Evolutionary conservation across 2,329 filamentous ascomycete species (phyloP), one percentile per base, ranked within the genome.

Genomic region (Calonectria pteridis): DNA sequence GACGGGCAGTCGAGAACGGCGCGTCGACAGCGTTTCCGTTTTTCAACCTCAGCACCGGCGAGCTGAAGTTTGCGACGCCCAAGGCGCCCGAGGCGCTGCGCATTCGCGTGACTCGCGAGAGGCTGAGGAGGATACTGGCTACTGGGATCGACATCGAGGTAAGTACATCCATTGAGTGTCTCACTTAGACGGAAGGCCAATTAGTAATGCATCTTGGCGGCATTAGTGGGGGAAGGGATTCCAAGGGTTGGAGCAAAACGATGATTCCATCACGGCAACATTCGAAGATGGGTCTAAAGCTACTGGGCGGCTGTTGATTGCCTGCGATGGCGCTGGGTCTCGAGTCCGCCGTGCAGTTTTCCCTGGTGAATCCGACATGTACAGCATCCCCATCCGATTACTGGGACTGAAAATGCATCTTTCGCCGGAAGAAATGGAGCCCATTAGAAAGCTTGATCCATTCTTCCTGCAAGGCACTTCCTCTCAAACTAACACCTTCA

Each of bases 401-500:
- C 81, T 91, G 2, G 89, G 90, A 3, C 83, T 86, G 13, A 88
- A 85, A 51, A 77, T 87, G 9, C 76, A 84, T 0, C 85, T 88
- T 40, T 82, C 85, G 0, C 80, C 84, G 0, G 82, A 85, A 20
- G 81, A 89, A 49, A 84, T 88, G 23, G 79, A 81, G 1, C 84
- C 85, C 0, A 83, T 90, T 3, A 83, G 84, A 7, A 82, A 82
- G 1, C 84, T 91, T 0, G 90, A 92, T 67, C 87, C 89, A 0
- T 89, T 87, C 51, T 89, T 91, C 64, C 84, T 91, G 26, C 89
- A 91, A 65, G 89, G 89, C 0, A 85, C 86, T 0, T 86, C 90
- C 46, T 89, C 90, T 0, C 81, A 84, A 31, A 88, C 89, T 5
- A 85, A 89, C 51, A 85, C 85, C 0, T 91, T 88, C 77, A 78